Evolutionary conservation across 192 early-diverging fungal genomes (phyloP), one percentile per base, ranked within the genome.

Genomic region (Coemansia sp.): DNA sequence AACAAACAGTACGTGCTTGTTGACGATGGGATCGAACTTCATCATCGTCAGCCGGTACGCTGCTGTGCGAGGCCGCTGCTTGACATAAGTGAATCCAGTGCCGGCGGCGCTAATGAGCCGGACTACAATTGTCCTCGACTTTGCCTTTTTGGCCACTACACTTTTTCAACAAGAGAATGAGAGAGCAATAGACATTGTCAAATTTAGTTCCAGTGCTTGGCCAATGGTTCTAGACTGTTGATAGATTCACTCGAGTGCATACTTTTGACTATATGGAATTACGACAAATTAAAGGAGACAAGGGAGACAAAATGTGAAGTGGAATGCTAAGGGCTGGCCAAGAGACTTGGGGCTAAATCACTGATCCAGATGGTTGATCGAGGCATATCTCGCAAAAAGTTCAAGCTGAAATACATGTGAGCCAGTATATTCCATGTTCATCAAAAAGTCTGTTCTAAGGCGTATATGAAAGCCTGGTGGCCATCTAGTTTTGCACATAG

Each of bases 1-100:
- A 35, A 74, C 88, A 82, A 97, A 97, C 67, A 97, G 79, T 49
- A 95, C 92, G 67, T 93, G 94, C 74, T 90, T 87, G 75, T 93
- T 94, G 46, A 92, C 93, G 66, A 89, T 84, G 40, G 97, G 97
- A 82, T 98, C 97, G 70, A 90, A 93, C 87, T 98, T 98, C 90
- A 94, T 94, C 72, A 95, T 87, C 37, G 89, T 87, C 58, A 98
- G 83, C 70, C 96, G 95, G 62, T 91, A 88, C 3, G 80, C 75
- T 32, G 90, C 85, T 32, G 91, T 85, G 61, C 91, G 85, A 68
- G 94, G 89, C 43, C 94, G 85, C 60, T 89, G 82, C 61, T 89
- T 93, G 7, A 91, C 92, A 74, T 93, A 93, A 76, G 92, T 96
- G 83, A 88, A 97, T 61, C 97, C 97, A 6, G 97, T 97, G 43